Evolutionary conservation across 257 asterid species (phyloP), one percentile per base, ranked within the genome.

Genomic region (Petrea volubilis): DNA sequence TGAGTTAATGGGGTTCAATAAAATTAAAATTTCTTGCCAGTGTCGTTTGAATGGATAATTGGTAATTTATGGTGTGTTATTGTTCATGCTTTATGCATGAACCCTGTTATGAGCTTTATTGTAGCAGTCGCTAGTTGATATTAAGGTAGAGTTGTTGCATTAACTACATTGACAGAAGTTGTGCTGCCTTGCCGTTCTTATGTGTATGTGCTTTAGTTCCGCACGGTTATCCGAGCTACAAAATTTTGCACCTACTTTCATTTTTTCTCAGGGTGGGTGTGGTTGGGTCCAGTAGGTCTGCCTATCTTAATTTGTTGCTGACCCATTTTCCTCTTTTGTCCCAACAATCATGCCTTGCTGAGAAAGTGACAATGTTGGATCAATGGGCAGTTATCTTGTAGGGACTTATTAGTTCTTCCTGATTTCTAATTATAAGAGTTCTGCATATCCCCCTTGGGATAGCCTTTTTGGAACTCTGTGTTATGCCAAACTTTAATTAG

Each of bases 251-350:
- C 57, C 69, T 56, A 62, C 58, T 72, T 61, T 36, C 51, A 23
- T 31, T 46, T 82, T 60, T 67, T 23, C 47, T 36, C 33, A 12
- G 44, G 73, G 81, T 82, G 24, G 82, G 69, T 79, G 80, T 58
- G 79, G 74, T 75, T 74, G 79, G 79, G 71, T 77, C 60, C 63
- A 38, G 74, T 74, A 80, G 79, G 81, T 78, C 56, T 61, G 77
- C 66, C 73, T 46, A 72, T 70, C 61, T 58, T 56, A 43, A 59
- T 72, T 71, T 64, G 74, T 65, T 27, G 70, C 76, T 71, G 51
- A 38, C 69, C 59, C 61, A 34, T 52, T 67, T 40, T 17, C n/a
- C 55, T 2, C 43, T 34, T 47, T 63, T 24, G n/a, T 67, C 38
- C 40, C 74, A 18, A 46, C 3, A 41, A 24, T 64, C 17, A 12